Evolutionary conservation across 352 stramenopile genomes (phyloP).

Genomic region (Phytophthora meadii): DNA sequence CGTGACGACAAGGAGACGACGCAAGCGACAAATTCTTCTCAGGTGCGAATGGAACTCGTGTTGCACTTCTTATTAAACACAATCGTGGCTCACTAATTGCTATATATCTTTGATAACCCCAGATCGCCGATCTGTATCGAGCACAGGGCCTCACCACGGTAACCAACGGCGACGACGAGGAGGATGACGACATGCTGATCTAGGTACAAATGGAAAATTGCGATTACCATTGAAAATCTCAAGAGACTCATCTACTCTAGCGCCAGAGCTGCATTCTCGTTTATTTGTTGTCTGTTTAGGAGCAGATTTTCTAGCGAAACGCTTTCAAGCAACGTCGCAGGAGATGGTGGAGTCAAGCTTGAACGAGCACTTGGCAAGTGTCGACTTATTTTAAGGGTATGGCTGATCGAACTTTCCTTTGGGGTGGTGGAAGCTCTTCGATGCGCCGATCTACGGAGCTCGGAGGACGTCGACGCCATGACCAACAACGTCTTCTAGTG

Average conservation of each 20-base stretch:
- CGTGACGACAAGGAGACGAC: conserved; percentile 98
- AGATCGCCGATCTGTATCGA: conserved; percentile 86
- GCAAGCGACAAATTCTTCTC: conserved; percentile 95
- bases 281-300: conserved; percentile 18
- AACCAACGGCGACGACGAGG: conserved; percentile 64
- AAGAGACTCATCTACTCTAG: conserved; percentile 12
- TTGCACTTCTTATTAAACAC: not conserved
- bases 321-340: conserved; percentile 21
- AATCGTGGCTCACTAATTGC: not conserved
- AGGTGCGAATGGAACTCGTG: conserved; percentile 72
- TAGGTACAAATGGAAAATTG: conserved; percentile 42
- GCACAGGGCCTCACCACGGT: conserved; percentile 80
- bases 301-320: conserved; percentile 26
- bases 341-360: not conserved
- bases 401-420: conserved; percentile 19
- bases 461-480: conserved; percentile 32
- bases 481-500: conserved; percentile 62
- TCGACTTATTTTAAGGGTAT: conserved; percentile 31
- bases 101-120: not conserved
- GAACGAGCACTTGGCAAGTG: conserved; percentile 22
- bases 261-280: conserved; percentile 4
- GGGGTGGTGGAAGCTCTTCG: conserved; percentile 5
- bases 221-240: conserved; percentile 14
- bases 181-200: conserved; percentile 85
- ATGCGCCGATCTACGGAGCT: conserved; percentile 16